A percentile compares a stretch with the other conserved stretches of the same genome.
phyloP scores from a whole-genome alignment of 768 basidiomycete species.

The Mycena olivaceomarginata region DNA sequence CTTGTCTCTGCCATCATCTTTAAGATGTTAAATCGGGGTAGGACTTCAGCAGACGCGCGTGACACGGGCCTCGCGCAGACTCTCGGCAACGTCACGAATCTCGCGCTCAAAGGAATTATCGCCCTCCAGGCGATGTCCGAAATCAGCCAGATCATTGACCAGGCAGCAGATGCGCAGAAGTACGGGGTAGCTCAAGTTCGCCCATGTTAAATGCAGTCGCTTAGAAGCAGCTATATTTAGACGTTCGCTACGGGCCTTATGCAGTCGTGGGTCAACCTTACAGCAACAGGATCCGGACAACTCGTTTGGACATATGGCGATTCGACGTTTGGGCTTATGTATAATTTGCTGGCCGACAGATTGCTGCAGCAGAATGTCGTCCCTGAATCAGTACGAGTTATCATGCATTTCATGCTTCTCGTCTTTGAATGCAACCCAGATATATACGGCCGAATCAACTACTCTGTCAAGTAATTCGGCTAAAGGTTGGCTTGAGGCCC shows the following conservation, averaged over 20 bases:
- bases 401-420: neutral
- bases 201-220: neutral
- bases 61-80: constrained; percentile 34
- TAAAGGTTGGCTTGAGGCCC: neutral
- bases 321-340: constrained; percentile 58
- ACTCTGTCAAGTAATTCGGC: neutral
- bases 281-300: constrained; percentile 37
- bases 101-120: constrained; percentile 77
- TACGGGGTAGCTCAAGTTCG: constrained; percentile 47
- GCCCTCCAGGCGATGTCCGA: constrained; percentile 73
- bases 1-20: constrained; percentile 51
- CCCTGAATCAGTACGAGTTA: constrained; percentile 41
- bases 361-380: constrained; percentile 64
- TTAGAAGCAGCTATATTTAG: neutral
- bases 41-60: constrained; percentile 21
- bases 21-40: neutral
- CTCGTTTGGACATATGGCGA: constrained; percentile 46
- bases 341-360: constrained; percentile 72
- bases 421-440: neutral
- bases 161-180: constrained; percentile 49
- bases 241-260: neutral
- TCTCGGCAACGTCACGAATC: constrained; percentile 67
- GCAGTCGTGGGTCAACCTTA: constrained; percentile 28
- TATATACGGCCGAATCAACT: constrained; percentile 7
- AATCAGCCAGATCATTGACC: constrained; percentile 61